Evolutionary conservation across 2,329 filamentous ascomycete species (phyloP).

Genomic region (Stachybotrys chlorohalonatus): DNA sequence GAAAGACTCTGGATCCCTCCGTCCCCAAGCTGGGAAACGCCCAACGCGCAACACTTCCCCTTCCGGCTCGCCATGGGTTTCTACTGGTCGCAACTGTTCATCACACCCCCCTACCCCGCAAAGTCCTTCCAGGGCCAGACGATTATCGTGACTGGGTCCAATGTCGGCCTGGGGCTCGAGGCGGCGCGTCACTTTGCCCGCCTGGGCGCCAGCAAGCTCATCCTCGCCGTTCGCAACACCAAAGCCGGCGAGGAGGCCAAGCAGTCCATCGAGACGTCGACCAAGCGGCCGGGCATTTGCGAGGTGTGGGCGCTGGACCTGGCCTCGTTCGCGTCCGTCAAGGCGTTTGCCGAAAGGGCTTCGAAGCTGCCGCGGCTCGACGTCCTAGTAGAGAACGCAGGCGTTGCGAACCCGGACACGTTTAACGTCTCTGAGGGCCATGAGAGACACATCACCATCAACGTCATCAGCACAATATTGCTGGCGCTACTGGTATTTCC

Average conservation of each 20-base stretch:
- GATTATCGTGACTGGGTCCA: conserved; percentile 28
- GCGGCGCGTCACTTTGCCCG: conserved; percentile 25
- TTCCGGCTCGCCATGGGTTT: not conserved
- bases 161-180: conserved; percentile 28
- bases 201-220: conserved; percentile 19
- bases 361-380: conserved; percentile 31
- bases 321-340: conserved; percentile 14
- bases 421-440: conserved; percentile 29
- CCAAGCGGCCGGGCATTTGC: not conserved
- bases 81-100: conserved; percentile 1
- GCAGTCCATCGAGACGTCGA: not conserved
- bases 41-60: too few relatives aligned
- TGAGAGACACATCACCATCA: conserved; percentile 41
- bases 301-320: not conserved
- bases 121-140: conserved; percentile 13
- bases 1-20: not conserved
- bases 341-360: conserved; percentile 29
- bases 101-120: conserved; percentile 7
- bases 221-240: conserved; percentile 17
- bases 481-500: conserved; percentile 40
- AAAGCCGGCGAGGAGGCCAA: conserved; percentile 2
- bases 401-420: conserved; percentile 21
- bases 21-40: too few relatives aligned
- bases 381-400: conserved; percentile 31
- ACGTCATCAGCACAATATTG: conserved; percentile 43